Base-by-base conservation (phyloP, 768 basidiomycete genomes). In the Sporobolomyces phaffii region DNA sequence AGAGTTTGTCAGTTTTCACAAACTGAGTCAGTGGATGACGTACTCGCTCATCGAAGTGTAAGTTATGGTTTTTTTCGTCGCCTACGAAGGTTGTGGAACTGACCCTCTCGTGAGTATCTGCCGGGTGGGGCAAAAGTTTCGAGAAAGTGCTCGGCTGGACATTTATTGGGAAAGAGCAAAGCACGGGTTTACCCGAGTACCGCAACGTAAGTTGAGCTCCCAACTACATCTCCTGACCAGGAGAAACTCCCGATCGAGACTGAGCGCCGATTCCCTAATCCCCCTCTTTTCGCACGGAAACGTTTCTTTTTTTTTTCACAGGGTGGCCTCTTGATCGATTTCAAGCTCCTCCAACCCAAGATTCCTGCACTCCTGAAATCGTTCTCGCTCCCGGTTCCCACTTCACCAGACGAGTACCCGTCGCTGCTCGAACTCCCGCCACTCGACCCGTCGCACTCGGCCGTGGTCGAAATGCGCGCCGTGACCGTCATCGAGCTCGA, bases 401-500 rank as follows among this genome's bases (percentile, higher is more conserved):
- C 40, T 60, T 66, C 49, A 61, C 11, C 61, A 15, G 38, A 56
- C 18, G 28, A 22, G 4, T 33, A 43, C 54, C 74, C 60, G 51
- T 69, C 50, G 49, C 50, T 76, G 24, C 78, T 83, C 10, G 80
- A 80, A 26, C 81, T 91, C 57, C 86, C 90, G 5, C 83, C 82
- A 44, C 81, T 88, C 28, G 78, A 82, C 18, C 83, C 91, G 2
- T 87, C 87, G 0, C 91, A 92, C 75, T 89, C 91, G 0, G 91
- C 91, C 9, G 86, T 98, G 62, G 85, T 97, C 41, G 94, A 99
- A 79, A 94, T 93, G 92, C 82, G 94, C 61, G 92, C 93, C 0
- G 83, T 99, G 83, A 98, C 94, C 0, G 90, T 99, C 41, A 88
- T 96, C 61, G 85, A 87, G 76, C 81, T 99, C 90, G 91, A 96